These are phyloP conservation scores for Dioscorea dumetorum DNA, from an alignment of 106 monocot genomes.

Conservation along the genomic window DNA sequence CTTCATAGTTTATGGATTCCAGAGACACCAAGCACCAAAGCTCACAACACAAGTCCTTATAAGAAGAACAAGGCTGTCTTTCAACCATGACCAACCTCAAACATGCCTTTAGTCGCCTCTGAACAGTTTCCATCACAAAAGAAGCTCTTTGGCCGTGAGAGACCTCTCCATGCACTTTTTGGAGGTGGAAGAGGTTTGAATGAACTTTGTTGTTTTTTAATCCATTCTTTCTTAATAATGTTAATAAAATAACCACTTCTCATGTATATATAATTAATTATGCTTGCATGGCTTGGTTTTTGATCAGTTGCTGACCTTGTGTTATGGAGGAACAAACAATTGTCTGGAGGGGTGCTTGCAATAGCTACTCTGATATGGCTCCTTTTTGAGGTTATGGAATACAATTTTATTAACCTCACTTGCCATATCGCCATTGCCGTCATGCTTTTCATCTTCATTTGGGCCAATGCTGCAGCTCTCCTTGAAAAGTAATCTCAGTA, in stretches of 20 bases:
- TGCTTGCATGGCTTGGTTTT: neutral
- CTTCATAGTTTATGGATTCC: no score
- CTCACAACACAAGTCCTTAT: no score
- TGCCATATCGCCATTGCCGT: slow-evolving; percentile 40
- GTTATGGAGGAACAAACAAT: slow-evolving; percentile 44
- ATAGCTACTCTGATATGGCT: slow-evolving; percentile 42
- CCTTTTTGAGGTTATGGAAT: slow-evolving; percentile 58
- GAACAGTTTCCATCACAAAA: neutral
- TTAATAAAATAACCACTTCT: no score
- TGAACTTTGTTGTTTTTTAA: no score
- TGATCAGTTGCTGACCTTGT: slow-evolving; percentile 47
- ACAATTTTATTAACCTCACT: slow-evolving; percentile 42
- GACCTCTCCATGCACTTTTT: slow-evolving; percentile 26
- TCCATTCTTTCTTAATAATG: no score
- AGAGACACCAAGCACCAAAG: no score
- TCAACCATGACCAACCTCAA: neutral
- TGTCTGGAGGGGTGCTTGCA: slow-evolving; percentile 42
- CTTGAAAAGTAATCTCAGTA: slow-evolving; percentile 27
- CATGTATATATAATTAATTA: no score
- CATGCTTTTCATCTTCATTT: slow-evolving; percentile 55
- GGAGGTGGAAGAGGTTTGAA: slow-evolving; percentile 36
- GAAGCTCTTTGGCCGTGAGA: slow-evolving; percentile 20
- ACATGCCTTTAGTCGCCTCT: no score
- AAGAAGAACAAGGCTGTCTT: neutral
- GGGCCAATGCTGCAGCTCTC: slow-evolving; percentile 34